Evolutionary conservation across 2,329 filamentous ascomycete species (phyloP).

Genomic region (Colletotrichum lupini): DNA sequence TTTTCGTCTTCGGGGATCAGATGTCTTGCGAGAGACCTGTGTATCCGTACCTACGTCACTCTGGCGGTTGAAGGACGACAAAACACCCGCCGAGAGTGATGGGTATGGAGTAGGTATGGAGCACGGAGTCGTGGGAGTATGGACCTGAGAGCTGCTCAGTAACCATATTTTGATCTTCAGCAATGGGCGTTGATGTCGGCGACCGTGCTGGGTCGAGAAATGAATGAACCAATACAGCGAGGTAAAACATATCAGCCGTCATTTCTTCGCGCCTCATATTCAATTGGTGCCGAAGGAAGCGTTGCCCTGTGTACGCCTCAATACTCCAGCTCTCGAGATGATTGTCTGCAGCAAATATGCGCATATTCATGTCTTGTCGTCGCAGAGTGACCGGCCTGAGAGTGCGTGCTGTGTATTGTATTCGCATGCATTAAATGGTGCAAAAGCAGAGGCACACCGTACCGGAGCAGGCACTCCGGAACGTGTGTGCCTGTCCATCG

Average conservation of each 20-base stretch:
- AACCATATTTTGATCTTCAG: not conserved
- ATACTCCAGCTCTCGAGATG: not conserved
- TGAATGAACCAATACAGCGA: not conserved
- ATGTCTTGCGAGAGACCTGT: not conserved
- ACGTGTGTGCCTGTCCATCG: constrained; percentile 22
- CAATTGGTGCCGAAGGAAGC: not conserved
- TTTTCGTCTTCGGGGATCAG: not conserved
- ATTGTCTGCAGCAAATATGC: not conserved
- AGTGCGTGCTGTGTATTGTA: not conserved
- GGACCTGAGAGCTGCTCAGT: not conserved
- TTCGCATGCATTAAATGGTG: not conserved
- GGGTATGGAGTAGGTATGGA: too few species aligned
- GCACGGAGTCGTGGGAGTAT: too few species aligned
- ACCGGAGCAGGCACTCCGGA: constrained; percentile 28
- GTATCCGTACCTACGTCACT: constrained; percentile 16
- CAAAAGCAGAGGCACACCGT: not conserved
- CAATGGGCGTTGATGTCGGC: not conserved
- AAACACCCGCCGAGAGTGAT: not conserved
- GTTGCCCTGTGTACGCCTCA: not conserved
- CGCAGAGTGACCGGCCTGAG: not conserved
- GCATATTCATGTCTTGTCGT: not conserved
- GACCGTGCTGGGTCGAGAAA: not conserved
- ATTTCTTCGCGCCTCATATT: not conserved
- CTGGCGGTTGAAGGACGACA: not conserved
- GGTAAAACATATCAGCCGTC: not conserved